Evolutionary conservation across 345 rosid species (phyloP).

Genomic region (Boechera divaricarpa): DNA sequence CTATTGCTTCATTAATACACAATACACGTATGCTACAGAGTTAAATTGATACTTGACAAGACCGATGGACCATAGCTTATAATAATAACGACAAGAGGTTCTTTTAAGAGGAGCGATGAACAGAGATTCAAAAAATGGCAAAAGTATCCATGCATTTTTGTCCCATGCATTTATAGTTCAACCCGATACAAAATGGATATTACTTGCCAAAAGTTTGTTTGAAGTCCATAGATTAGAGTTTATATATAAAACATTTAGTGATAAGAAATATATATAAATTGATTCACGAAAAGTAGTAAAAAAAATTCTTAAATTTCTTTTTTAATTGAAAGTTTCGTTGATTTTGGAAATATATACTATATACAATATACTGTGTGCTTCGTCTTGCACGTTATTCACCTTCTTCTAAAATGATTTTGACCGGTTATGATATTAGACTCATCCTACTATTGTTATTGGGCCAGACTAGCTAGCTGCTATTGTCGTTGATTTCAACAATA

Average conservation of each 20-base stretch:
- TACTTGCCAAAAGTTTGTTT: background rate
- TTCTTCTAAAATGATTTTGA: too few relatives aligned
- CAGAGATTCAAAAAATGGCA: background rate
- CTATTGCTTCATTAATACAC: background rate
- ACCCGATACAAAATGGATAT: background rate
- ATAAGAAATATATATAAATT: too few relatives aligned
- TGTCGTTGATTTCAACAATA: background rate
- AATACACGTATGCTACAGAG: background rate
- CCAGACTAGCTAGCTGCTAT: background rate
- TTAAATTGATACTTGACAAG: background rate
- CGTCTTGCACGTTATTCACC: too few relatives aligned
- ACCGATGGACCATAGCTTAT: background rate
- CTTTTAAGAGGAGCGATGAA: background rate
- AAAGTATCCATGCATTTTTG: background rate
- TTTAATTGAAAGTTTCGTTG: too few relatives aligned
- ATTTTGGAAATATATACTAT: too few relatives aligned
- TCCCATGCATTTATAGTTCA: constrained; percentile 1
- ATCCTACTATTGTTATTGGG: background rate
- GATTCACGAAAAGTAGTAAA: too few relatives aligned
- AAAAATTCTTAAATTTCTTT: too few relatives aligned
- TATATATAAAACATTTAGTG: too few relatives aligned
- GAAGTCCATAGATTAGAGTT: too few relatives aligned
- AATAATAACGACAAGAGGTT: background rate
- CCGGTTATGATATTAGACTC: background rate
- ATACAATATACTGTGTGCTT: too few relatives aligned